phyloP scores from a whole-genome alignment of 495 filamentous ascomycete genomes.

The Penicillium manginii region DNA sequence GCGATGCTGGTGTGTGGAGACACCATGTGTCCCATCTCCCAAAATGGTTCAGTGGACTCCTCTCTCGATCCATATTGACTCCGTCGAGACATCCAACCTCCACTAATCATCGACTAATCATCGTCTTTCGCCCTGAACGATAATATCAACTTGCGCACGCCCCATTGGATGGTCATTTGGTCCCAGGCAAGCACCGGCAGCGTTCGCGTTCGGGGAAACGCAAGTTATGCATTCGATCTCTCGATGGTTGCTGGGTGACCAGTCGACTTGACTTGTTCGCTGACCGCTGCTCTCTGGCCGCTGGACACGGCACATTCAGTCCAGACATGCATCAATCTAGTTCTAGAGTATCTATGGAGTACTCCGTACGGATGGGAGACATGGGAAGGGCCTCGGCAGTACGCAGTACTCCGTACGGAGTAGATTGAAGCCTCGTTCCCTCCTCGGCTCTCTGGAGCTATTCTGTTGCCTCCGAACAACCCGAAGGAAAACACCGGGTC shows the following conservation, averaged over 20 bases:
- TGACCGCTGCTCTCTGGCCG: slow-evolving; percentile 22
- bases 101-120: slow-evolving; percentile 16
- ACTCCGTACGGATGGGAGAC: not conserved
- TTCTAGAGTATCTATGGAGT: not conserved
- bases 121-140: slow-evolving; percentile 16
- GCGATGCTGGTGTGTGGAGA: slow-evolving; percentile 13
- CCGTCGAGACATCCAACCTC: not conserved
- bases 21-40: slow-evolving; percentile 34
- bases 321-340: not conserved
- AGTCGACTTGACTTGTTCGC: slow-evolving; percentile 13
- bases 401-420: not conserved
- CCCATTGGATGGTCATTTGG: slow-evolving; percentile 4
- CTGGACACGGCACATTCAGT: not conserved
- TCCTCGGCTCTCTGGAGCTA: not conserved
- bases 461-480: slow-evolving; percentile 18
- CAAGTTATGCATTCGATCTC: slow-evolving; percentile 24
- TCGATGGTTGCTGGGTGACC: slow-evolving; percentile 37
- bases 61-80: not conserved
- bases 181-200: not conserved
- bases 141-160: slow-evolving; percentile 7
- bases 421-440: too few species aligned
- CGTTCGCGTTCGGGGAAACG: not conserved
- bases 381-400: not conserved
- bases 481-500: slow-evolving; percentile 28
- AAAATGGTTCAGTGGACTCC: slow-evolving; percentile 14